Percentiles rank a stretch among this genome's conserved stretches.
These are phyloP conservation scores for Leccinum solheimii DNA, from an alignment of 1,284 basidiomycete genomes.

Conservation along the genomic window DNA sequence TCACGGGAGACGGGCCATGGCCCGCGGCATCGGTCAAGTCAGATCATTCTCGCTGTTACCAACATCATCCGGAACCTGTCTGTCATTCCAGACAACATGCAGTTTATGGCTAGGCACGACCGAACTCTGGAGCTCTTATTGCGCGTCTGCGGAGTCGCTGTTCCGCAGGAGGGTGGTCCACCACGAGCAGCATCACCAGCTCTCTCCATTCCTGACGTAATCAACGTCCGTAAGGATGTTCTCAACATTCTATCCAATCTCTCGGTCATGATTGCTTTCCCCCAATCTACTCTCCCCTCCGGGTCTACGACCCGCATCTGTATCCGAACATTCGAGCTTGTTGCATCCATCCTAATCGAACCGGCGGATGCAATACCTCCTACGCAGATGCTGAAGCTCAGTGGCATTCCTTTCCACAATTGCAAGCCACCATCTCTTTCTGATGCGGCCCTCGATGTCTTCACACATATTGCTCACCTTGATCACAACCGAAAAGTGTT, in stretches of 20 bases:
- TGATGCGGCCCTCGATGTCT: conserved; percentile 81
- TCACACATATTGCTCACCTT: conserved; percentile 72
- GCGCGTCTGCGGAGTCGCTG: conserved; percentile 56
- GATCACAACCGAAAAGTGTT: conserved; percentile 84
- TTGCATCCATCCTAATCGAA: conserved; percentile 78
- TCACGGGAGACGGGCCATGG: conserved; percentile 47
- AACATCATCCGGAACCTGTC: conserved; percentile 90
- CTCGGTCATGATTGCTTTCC: conserved; percentile 52
- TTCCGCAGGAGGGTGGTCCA: conserved; percentile 40
- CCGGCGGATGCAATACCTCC: conserved; percentile 65
- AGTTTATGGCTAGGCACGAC: conserved; percentile 65
- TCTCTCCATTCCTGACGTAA: conserved; percentile 70
- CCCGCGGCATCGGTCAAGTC: conserved; percentile 63
- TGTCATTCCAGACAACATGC: conserved; percentile 69
- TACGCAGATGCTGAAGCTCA: conserved; percentile 53
- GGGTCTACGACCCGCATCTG: conserved; percentile 45
- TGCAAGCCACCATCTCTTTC: conserved; percentile 61
- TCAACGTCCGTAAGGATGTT: conserved; percentile 77
- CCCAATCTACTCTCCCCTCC: conserved; percentile 37
- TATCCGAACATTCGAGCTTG: conserved; percentile 63
- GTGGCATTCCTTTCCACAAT: conserved; percentile 44
- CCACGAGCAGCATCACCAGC: conserved; percentile 50
- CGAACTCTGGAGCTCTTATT: conserved; percentile 68
- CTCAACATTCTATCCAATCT: conserved; percentile 74
- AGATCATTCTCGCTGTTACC: conserved; percentile 68